These are phyloP conservation scores for Stemphylium beticola DNA, from an alignment of 2,329 filamentous ascomycete genomes.

Conservation along the genomic window DNA sequence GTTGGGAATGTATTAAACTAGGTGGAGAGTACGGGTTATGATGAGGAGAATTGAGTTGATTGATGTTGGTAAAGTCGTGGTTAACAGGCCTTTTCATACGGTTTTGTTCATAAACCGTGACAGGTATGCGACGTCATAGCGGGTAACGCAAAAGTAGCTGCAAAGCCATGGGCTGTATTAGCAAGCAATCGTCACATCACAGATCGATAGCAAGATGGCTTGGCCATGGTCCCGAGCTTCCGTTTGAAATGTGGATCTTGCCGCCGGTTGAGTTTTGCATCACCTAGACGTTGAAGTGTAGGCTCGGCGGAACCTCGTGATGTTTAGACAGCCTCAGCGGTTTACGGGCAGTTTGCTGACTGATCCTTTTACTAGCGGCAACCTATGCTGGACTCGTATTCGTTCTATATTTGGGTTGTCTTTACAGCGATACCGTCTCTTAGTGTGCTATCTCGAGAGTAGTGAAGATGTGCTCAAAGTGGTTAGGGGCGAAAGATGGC, in stretches of 20 bases:
- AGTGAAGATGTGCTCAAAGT: neutral
- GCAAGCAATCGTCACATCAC: slow-evolving; percentile 16
- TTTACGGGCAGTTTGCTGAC: neutral
- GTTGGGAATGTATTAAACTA: neutral
- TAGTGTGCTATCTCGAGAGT: neutral
- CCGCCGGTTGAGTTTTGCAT: neutral
- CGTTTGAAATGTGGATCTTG: neutral
- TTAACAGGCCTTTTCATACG: slow-evolving; percentile 7
- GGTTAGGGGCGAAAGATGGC: neutral
- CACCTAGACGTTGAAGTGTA: neutral
- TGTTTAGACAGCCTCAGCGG: neutral
- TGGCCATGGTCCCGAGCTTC: slow-evolving; percentile 6
- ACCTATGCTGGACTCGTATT: neutral
- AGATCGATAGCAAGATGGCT: slow-evolving; percentile 1
- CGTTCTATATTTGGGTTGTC: neutral
- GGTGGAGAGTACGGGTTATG: neutral
- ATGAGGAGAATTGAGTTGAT: neutral
- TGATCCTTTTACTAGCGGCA: neutral
- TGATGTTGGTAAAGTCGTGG: slow-evolving; percentile 1
- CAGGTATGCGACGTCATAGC: slow-evolving; percentile 40
- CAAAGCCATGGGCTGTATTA: slow-evolving; percentile 14
- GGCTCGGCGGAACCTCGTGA: slow-evolving; percentile 1
- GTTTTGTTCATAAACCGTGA: slow-evolving; percentile 26
- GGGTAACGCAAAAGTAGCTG: slow-evolving; percentile 21
- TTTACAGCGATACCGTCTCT: neutral